These are phyloP conservation scores for Urtica urens DNA, from an alignment of 306 rosid species.

Conservation along the genomic window DNA sequence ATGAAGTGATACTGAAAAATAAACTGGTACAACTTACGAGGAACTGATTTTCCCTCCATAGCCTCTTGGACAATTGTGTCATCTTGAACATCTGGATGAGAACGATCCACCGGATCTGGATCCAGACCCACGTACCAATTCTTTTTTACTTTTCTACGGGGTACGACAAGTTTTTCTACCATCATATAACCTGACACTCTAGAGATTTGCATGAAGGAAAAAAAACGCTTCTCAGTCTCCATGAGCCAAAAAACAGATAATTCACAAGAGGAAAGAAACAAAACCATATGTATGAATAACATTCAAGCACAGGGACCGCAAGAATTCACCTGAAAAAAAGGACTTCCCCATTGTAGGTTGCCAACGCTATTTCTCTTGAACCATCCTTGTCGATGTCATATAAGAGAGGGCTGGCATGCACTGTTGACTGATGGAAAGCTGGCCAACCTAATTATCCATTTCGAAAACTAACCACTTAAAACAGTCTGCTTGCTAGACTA, in stretches of 20 bases:
- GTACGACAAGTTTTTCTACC: conserved; percentile 81
- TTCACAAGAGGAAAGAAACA: neutral
- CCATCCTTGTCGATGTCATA: conserved; percentile 99
- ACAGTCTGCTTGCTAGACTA: neutral
- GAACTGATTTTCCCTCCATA: conserved; percentile 22
- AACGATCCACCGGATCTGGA: conserved; percentile 72
- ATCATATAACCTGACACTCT: conserved; percentile 95
- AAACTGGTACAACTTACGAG: conserved; percentile 37
- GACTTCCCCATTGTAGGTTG: conserved; percentile 95
- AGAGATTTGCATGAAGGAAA: conserved; percentile 15
- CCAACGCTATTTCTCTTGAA: conserved; percentile 88
- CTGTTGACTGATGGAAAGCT: conserved; percentile 98
- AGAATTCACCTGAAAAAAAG: conserved; percentile 79
- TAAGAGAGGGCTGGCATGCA: conserved; percentile 86
- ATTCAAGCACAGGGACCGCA: conserved; percentile 4
- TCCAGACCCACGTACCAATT: conserved; percentile 71
- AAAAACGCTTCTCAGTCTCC: neutral
- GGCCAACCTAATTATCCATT: conserved; percentile 82
- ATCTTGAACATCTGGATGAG: conserved; percentile 85
- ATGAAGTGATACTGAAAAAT: neutral
- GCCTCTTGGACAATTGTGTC: conserved; percentile 59
- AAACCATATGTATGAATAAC: conserved; percentile 1
- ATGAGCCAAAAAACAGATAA: neutral
- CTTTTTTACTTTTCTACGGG: conserved; percentile 75
- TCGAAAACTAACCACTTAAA: neutral